Conservation (phyloP, 2,329 filamentous ascomycete species). For the Akanthomyces uredinophilus region DNA sequence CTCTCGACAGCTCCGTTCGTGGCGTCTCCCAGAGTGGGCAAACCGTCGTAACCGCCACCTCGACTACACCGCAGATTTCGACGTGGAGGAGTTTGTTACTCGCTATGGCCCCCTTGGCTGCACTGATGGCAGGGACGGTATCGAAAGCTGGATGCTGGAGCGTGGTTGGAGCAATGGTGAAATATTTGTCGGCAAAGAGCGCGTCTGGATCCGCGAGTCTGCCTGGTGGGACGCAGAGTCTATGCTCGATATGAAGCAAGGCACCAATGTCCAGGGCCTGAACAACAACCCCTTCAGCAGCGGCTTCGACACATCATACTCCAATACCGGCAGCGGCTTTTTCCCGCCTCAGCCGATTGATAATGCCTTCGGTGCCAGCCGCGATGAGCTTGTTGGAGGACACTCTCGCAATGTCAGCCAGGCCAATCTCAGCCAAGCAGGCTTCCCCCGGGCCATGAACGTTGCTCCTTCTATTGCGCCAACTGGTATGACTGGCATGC, state of each 20-base stretch:
- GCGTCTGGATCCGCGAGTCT: slow-evolving; percentile 89
- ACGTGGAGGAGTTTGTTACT: slow-evolving; percentile 83
- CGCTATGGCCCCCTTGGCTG: slow-evolving; percentile 82
- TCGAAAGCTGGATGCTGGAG: slow-evolving; percentile 90
- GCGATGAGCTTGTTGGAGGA: slow-evolving; percentile 60
- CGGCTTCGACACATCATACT: slow-evolving; percentile 66
- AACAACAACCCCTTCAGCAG: slow-evolving; percentile 43
- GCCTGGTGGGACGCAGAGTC: slow-evolving; percentile 98
- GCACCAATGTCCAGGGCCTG: slow-evolving; percentile 38
- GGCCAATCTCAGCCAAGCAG: slow-evolving; percentile 52
- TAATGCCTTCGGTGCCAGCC: slow-evolving; percentile 59
- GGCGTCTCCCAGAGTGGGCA: slow-evolving; percentile 93
- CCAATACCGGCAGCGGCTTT: slow-evolving; percentile 61
- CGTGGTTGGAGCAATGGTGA: slow-evolving; percentile 98
- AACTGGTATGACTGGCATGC: slow-evolving; percentile 48
- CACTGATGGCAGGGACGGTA: slow-evolving; percentile 82
- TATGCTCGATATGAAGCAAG: slow-evolving; percentile 84
- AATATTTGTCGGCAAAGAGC: slow-evolving; percentile 82
- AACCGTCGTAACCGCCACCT: slow-evolving; percentile 86
- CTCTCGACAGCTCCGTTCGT: slow-evolving; percentile 86
- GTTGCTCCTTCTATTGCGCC: slow-evolving; percentile 56
- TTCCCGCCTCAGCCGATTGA: slow-evolving; percentile 61
- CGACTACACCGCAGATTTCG: slow-evolving; percentile 96
- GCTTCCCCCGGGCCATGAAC: slow-evolving; percentile 29
- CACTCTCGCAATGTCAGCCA: slow-evolving; percentile 53